Evolutionary conservation across 2,329 filamentous ascomycete genomes (phyloP).

Genomic region (Microcyclosporella mali): DNA sequence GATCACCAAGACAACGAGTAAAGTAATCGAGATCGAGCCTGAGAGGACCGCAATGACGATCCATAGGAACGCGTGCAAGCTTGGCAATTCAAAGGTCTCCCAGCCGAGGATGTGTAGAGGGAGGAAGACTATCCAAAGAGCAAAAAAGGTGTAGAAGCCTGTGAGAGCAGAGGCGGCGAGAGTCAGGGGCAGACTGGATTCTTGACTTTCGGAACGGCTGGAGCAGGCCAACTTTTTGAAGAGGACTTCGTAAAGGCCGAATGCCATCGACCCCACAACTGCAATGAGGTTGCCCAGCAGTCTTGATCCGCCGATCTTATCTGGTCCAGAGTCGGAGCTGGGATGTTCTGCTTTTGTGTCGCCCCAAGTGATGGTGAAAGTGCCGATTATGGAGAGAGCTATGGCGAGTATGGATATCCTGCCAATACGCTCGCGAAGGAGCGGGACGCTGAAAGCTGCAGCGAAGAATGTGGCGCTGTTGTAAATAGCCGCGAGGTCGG

Average conservation of each 20-base stretch:
- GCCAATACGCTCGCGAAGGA: conserved; percentile 27
- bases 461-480: conserved; percentile 33
- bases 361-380: conserved; percentile 31
- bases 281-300: conserved; percentile 29
- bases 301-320: conserved; percentile 21
- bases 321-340: conserved; percentile 8
- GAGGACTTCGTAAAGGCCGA: conserved; percentile 32
- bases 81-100: conserved; percentile 27
- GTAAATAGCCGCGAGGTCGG: conserved; percentile 32
- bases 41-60: conserved; percentile 27
- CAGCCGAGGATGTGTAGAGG: conserved; percentile 26
- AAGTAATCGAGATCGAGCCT: conserved; percentile 27
- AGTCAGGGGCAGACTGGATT: conserved; percentile 26
- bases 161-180: conserved; percentile 28
- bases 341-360: conserved; percentile 26
- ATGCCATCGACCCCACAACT: conserved; percentile 27
- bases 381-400: conserved; percentile 28
- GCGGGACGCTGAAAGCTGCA: conserved; percentile 28
- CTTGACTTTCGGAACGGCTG: conserved; percentile 19
- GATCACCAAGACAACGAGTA: conserved; percentile 28
- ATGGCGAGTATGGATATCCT: conserved; percentile 25
- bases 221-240: conserved; percentile 33
- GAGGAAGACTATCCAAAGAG: conserved; percentile 27
- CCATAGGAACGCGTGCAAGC: conserved; percentile 21
- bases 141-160: conserved; percentile 28